phyloP scores from a whole-genome alignment of 2,329 filamentous ascomycete genomes.

The Pseudovirgaria hyperparasitica region DNA sequence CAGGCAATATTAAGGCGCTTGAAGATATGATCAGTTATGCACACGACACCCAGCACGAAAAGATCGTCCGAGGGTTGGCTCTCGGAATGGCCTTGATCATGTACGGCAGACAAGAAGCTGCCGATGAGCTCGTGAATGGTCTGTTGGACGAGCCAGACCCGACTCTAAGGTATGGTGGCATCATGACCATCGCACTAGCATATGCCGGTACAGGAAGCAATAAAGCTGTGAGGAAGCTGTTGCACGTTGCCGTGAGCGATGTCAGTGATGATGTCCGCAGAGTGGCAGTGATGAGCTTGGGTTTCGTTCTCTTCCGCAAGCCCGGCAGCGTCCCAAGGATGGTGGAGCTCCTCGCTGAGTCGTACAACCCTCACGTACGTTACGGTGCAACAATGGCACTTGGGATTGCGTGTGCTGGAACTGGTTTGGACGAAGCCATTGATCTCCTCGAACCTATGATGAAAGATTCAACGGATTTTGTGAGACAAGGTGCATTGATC shows the following conservation, averaged over 20 bases:
- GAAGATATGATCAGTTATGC: constrained; percentile 98
- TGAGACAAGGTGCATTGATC: constrained; percentile 90
- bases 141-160: constrained; percentile 89
- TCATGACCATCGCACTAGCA: constrained; percentile 95
- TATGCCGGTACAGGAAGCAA: constrained; percentile 98
- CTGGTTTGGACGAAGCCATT: constrained; percentile 88
- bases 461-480: constrained; percentile 97
- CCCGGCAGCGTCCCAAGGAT: constrained; percentile 93
- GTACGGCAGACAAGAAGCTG: constrained; percentile 90
- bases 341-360: constrained; percentile 96
- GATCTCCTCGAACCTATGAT: constrained; percentile 98
- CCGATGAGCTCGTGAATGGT: constrained; percentile 87
- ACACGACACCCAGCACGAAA: constrained; percentile 96
- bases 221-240: constrained; percentile 90
- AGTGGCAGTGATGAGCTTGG: constrained; percentile 92
- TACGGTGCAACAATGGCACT: constrained; percentile 98
- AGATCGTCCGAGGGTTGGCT: constrained; percentile 91
- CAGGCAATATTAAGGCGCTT: constrained; percentile 84
- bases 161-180: constrained; percentile 87
- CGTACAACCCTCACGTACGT: constrained; percentile 95
- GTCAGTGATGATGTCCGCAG: constrained; percentile 95
- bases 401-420: constrained; percentile 94
- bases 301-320: constrained; percentile 97
- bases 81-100: constrained; percentile 97
- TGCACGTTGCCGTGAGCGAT: constrained; percentile 94